phyloP scores from a whole-genome alignment of 2,329 filamentous ascomycete genomes.

The Trichoderma sp. region DNA sequence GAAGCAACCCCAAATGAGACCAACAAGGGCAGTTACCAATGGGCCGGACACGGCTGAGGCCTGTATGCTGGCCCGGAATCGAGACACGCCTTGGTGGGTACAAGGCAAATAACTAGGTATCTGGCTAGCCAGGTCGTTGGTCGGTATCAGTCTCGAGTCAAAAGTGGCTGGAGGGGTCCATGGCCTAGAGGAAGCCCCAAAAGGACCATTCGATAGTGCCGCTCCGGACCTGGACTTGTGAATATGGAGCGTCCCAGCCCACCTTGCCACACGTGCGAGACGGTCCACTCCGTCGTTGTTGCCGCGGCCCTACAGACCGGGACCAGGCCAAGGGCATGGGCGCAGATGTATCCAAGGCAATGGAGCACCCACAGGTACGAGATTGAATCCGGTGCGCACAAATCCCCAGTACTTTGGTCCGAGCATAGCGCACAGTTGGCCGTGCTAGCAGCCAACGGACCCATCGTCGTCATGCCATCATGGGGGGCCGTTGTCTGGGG shows the following conservation, averaged over 20 bases:
- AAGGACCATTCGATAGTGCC: slow-evolving; percentile 25
- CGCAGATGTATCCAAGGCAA: slow-evolving; percentile 17
- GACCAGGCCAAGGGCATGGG: slow-evolving; percentile 12
- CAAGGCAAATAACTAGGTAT: slow-evolving; percentile 18
- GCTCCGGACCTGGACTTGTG: slow-evolving; percentile 25
- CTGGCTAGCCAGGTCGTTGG: slow-evolving; percentile 16
- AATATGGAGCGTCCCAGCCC: slow-evolving; percentile 22
- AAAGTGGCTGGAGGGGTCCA: slow-evolving; percentile 13
- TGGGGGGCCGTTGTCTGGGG: slow-evolving; percentile 5
- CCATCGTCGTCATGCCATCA: slow-evolving; percentile 23
- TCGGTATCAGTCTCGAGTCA: slow-evolving; percentile 25
- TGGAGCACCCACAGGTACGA: slow-evolving; percentile 5
- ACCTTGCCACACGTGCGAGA: slow-evolving; percentile 26
- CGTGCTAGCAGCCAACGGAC: slow-evolving; percentile 17
- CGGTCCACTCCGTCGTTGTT: slow-evolving; percentile 17
- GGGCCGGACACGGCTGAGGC: slow-evolving; percentile 29
- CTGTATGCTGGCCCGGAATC: slow-evolving; percentile 13
- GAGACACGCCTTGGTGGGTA: slow-evolving; percentile 16
- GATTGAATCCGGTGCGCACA: slow-evolving; percentile 6
- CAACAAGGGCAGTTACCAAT: slow-evolving; percentile 28
- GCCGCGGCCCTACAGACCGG: slow-evolving; percentile 22
- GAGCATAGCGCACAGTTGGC: slow-evolving; percentile 11
- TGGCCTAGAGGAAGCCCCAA: slow-evolving; percentile 24
- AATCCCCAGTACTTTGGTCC: background rate
- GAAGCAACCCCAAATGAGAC: slow-evolving; percentile 29